These are phyloP conservation scores for Colletotrichum godetiae DNA, from an alignment of 2,329 filamentous ascomycete species.

Conservation along the genomic window DNA sequence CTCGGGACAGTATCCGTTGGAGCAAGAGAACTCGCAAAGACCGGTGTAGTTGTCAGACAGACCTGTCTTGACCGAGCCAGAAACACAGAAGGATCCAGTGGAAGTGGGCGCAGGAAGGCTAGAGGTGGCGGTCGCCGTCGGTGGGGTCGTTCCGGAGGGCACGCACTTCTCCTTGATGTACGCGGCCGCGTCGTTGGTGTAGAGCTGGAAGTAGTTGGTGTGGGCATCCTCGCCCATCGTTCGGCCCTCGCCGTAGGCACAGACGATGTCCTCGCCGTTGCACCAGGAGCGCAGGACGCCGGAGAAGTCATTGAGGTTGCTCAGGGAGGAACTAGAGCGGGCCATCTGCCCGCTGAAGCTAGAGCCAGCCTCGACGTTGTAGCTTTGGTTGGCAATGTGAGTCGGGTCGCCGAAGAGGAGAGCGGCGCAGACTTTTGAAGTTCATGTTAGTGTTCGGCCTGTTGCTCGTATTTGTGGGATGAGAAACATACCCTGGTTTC, in stretches of 20 bases:
- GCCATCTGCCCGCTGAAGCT: slow-evolving; percentile 12
- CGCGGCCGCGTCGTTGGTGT: slow-evolving; percentile 26
- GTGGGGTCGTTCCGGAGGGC: not conserved
- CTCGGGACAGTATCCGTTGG: slow-evolving; percentile 46
- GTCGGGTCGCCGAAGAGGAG: slow-evolving; percentile 48
- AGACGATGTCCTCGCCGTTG: slow-evolving; percentile 50
- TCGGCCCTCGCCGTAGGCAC: slow-evolving; percentile 45
- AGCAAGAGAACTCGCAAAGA: slow-evolving; percentile 48
- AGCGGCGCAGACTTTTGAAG: slow-evolving; percentile 44
- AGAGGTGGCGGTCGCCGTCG: slow-evolving; percentile 19
- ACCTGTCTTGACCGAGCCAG: slow-evolving; percentile 44
- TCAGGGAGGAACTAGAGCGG: slow-evolving; percentile 23
- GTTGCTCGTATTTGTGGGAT: not conserved
- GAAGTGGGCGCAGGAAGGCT: slow-evolving; percentile 19
- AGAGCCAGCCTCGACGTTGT: slow-evolving; percentile 45
- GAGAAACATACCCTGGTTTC: slow-evolving; percentile 46
- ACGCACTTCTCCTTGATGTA: slow-evolving; percentile 34
- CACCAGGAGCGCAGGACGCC: slow-evolving; percentile 46
- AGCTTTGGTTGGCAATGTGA: slow-evolving; percentile 47
- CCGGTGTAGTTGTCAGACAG: slow-evolving; percentile 44
- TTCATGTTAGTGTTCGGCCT: not conserved
- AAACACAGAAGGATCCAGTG: slow-evolving; percentile 38
- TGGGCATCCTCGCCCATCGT: slow-evolving; percentile 44
- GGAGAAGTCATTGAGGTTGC: slow-evolving; percentile 24
- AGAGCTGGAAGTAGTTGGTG: slow-evolving; percentile 45